Percentiles rank a stretch among this genome's conserved stretches.
Evolutionary conservation across 2,329 filamentous ascomycete genomes (phyloP).

Genomic region (Decorospora gaudefroyi): DNA sequence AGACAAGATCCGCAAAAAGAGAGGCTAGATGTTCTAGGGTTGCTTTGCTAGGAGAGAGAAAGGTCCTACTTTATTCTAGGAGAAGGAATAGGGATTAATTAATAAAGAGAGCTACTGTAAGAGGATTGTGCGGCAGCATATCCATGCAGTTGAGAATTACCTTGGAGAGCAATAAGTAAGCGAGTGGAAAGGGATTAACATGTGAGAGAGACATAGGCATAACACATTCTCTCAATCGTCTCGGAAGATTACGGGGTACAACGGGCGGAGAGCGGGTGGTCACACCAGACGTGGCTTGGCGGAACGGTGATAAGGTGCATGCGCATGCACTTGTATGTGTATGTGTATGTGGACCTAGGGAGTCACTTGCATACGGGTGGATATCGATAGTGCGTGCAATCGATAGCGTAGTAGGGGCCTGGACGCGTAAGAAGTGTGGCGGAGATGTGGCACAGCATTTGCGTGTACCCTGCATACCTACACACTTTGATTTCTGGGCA

Average conservation of each 20-base stretch:
- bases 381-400: conserved; percentile 2
- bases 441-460: no score
- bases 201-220: no score
- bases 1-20: conserved; percentile 15
- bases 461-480: no score
- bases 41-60: conserved; percentile 30
- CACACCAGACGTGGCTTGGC: conserved; percentile 13
- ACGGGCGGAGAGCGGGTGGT: not conserved
- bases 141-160: no score
- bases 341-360: conserved; percentile 2
- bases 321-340: conserved; percentile 7
- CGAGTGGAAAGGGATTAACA: no score
- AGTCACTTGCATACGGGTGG: no score
- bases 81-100: conserved; percentile 40
- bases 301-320: conserved; percentile 5
- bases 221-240: no score
- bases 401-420: conserved; percentile 1
- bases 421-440: conserved; percentile 2
- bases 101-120: conserved; percentile 25
- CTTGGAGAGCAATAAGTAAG: no score
- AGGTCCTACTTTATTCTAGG: conserved; percentile 37
- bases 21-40: conserved; percentile 41
- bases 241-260: no score
- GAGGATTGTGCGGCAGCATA: conserved; percentile 21
- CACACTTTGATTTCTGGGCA: no score